Conservation (phyloP, 345 rosid genomes). For the Angophora floribunda region DNA sequence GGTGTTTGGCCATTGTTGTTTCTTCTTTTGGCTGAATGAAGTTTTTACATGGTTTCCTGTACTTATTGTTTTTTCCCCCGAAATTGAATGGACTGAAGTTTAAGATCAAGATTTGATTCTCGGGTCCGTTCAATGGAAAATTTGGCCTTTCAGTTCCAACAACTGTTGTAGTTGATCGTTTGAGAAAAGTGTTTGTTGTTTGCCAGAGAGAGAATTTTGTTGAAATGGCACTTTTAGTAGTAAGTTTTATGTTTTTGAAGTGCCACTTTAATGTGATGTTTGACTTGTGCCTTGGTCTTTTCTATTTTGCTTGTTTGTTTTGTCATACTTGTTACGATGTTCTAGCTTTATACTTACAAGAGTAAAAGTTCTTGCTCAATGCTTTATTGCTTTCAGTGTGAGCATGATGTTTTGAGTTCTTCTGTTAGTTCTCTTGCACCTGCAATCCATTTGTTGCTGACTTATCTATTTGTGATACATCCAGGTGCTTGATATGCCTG, state of each 20-base stretch:
- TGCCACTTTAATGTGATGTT: background rate
- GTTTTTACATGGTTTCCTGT: background rate
- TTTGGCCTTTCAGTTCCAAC: background rate
- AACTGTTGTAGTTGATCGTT: background rate
- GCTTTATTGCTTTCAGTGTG: background rate
- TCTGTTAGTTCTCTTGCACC: background rate
- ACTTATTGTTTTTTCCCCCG: background rate
- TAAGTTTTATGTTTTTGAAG: background rate
- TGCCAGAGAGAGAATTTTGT: background rate
- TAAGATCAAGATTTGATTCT: background rate
- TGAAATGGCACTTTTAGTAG: background rate
- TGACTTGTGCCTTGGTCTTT: background rate
- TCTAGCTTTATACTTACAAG: background rate
- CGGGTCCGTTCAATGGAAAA: background rate
- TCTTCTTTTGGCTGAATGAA: background rate
- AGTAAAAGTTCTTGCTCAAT: background rate
- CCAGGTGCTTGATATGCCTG: slow-evolving; percentile 95
- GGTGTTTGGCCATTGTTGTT: background rate
- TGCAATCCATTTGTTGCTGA: background rate
- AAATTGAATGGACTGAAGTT: background rate
- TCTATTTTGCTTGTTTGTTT: background rate
- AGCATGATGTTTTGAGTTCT: background rate
- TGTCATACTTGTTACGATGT: background rate
- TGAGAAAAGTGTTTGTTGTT: background rate
- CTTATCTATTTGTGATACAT: background rate